Evolutionary conservation across 306 rosid genomes (phyloP), one percentile per base, ranked within the genome.

Genomic region (Oxytropis ochrocephala): DNA sequence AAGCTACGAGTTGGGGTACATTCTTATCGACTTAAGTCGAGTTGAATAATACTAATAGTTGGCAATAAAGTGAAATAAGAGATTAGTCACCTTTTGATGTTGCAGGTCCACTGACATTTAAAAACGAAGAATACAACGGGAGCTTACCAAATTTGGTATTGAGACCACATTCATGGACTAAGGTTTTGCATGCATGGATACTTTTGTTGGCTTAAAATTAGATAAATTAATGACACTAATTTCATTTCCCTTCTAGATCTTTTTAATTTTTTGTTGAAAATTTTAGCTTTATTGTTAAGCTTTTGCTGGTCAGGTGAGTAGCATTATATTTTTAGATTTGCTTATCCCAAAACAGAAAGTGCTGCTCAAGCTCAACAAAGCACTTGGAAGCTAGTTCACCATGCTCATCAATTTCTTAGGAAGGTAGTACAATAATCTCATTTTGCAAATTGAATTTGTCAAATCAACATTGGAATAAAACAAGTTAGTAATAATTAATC

Each of bases 141-240:
- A 71, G 74, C 65, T 5, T 86, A 8, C 95, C 95, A n/a, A 51
- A 73, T 12, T 18, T 91, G 69, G 46, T 75, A 41, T 44, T 80
- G 41, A 84, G 82, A 74, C 88, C 78, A 11, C 38, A 77, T 6
- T 75, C 95, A 6, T 88, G 97, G 95, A 88, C 95, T 50, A 81
- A 83, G 97, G 92, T 85, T 32, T 7, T 13, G 52, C 14, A 0
- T 47, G 24, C 30, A 59, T 9, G 13, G 5, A 0, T 35, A 1
- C 30, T 36, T 57, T 36, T 59, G 46, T 14, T 59, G 1, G 14
- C 0, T 58, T n/a, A 58, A 24, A 56, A n/a, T 52, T 21, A 4
- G 27, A 24, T 11, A 10, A 1, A 51, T 19, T 19, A 0, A 19
- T 21, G 27, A 3, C 8, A 29, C 4, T 55, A 0, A 29, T 11